Conservation (phyloP, 164 flowering plant species). For the Magnolia changhungtana region DNA sequence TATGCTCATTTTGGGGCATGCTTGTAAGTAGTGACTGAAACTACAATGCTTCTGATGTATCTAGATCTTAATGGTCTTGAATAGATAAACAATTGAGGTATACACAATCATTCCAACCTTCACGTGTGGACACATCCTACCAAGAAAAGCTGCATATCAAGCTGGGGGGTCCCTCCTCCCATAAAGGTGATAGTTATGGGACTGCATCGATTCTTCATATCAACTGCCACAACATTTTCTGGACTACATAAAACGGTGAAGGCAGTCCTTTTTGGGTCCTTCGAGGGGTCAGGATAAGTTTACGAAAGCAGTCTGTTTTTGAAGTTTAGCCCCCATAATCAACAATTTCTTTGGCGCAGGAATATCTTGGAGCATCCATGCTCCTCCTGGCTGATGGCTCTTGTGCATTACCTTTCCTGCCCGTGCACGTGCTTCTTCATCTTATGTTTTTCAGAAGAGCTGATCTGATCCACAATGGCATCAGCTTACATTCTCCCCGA, state of each 20-base stretch:
- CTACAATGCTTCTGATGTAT: background rate
- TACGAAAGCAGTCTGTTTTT: constrained; percentile 31
- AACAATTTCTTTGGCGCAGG: constrained; percentile 97
- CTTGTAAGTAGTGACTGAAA: background rate
- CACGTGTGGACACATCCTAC: background rate
- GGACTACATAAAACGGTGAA: constrained; percentile 6
- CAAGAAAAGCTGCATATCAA: constrained; percentile 7
- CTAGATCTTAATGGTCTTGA: background rate
- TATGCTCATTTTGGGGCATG: background rate
- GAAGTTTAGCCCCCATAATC: constrained; percentile 64
- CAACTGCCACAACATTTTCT: constrained; percentile 15
- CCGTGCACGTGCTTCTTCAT: constrained; percentile 57
- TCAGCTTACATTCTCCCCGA: constrained; percentile 42
- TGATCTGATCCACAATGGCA: constrained; percentile 66
- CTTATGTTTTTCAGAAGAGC: constrained; percentile 59
- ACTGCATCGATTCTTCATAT: constrained; percentile 15
- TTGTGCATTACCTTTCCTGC: constrained; percentile 56
- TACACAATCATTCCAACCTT: background rate
- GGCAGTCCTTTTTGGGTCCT: constrained; percentile 20
- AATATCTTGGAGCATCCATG: constrained; percentile 62
- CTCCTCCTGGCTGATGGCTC: constrained; percentile 57
- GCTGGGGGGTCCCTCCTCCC: constrained; percentile 5
- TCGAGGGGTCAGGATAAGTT: constrained; percentile 21
- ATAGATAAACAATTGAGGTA: background rate
- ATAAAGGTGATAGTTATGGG: constrained; percentile 15